A percentile compares a stretch with the other conserved stretches of the same genome.
These are phyloP conservation scores for Daldinia sp. DNA, from an alignment of 2,329 filamentous ascomycete genomes.

Conservation along the genomic window DNA sequence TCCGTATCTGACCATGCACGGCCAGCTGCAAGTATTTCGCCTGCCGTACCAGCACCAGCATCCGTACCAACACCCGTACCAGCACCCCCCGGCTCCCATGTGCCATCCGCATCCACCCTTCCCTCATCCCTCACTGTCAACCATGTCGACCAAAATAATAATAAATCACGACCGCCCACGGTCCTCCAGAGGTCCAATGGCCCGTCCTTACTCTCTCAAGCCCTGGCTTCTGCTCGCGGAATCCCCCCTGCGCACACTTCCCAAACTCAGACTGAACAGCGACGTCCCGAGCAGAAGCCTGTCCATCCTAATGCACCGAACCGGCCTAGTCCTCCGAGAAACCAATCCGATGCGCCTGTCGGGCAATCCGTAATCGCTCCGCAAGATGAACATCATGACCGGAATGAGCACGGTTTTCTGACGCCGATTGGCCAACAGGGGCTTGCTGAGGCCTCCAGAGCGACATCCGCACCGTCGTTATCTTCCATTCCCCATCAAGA, in stretches of 20 bases:
- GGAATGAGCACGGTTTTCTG: constrained; percentile 55
- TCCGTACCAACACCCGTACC: constrained; percentile 25
- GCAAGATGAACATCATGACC: constrained; percentile 54
- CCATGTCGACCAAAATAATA: constrained; percentile 58
- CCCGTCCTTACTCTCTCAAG: constrained; percentile 68
- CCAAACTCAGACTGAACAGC: constrained; percentile 44
- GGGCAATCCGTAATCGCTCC: constrained; percentile 41
- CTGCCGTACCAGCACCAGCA: constrained; percentile 34
- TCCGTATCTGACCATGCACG: constrained; percentile 44
- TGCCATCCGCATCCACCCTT: constrained; percentile 43
- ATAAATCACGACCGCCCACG: constrained; percentile 61
- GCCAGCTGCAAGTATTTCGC: constrained; percentile 40
- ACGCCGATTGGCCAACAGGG: constrained; percentile 53
- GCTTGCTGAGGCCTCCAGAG: constrained; percentile 51
- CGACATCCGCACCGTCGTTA: constrained; percentile 49
- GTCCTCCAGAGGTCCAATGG: constrained; percentile 60
- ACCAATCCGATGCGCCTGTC: constrained; percentile 40
- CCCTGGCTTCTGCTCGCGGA: constrained; percentile 69
- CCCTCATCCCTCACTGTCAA: constrained; percentile 47
- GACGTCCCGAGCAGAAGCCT: constrained; percentile 45
- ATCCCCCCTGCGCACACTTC: constrained; percentile 54
- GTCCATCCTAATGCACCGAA: constrained; percentile 39
- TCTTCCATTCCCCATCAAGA: constrained; percentile 41
- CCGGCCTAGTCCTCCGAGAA: constrained; percentile 40
- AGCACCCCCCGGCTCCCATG: constrained; percentile 37